A percentile compares a stretch with the other conserved stretches of the same genome.
These are phyloP conservation scores for Aplosporella prunicola DNA, from an alignment of 2,329 filamentous ascomycete genomes.

Conservation along the genomic window DNA sequence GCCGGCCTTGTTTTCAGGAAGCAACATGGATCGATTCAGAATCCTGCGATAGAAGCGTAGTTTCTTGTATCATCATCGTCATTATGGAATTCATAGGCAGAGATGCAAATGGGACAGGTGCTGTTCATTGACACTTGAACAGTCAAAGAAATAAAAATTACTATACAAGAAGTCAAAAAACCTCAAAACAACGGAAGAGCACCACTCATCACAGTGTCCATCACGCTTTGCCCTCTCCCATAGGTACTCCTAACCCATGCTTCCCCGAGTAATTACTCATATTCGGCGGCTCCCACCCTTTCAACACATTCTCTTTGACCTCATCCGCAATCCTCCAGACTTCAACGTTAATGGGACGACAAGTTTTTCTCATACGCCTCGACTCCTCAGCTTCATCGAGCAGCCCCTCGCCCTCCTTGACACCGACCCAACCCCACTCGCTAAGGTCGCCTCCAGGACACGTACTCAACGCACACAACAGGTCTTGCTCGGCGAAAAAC, in stretches of 20 bases:
- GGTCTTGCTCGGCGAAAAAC: constrained; percentile 71
- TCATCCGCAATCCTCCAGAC: constrained; percentile 54
- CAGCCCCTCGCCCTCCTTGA: constrained; percentile 39
- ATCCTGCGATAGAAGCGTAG: too few relatives aligned
- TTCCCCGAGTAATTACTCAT: constrained; percentile 52
- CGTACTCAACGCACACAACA: constrained; percentile 56
- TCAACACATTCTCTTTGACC: constrained; percentile 22
- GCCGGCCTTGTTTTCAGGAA: too few relatives aligned
- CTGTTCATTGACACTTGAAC: too few relatives aligned
- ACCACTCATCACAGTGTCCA: not conserved
- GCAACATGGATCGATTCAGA: too few relatives aligned
- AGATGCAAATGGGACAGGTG: too few relatives aligned
- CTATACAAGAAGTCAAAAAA: too few relatives aligned
- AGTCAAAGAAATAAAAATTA: too few relatives aligned
- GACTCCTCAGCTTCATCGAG: constrained; percentile 58
- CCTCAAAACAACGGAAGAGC: too few relatives aligned
- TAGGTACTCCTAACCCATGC: constrained; percentile 53
- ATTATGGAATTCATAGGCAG: too few relatives aligned
- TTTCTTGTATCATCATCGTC: too few relatives aligned
- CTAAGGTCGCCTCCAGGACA: constrained; percentile 76
- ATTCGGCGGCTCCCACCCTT: constrained; percentile 54
- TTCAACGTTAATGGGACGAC: constrained; percentile 64
- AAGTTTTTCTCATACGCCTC: constrained; percentile 60
- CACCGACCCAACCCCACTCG: constrained; percentile 64
- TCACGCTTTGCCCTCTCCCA: constrained; percentile 23